Base-by-base conservation (phyloP, 139 green algal genomes). In the Volvox africanus region DNA sequence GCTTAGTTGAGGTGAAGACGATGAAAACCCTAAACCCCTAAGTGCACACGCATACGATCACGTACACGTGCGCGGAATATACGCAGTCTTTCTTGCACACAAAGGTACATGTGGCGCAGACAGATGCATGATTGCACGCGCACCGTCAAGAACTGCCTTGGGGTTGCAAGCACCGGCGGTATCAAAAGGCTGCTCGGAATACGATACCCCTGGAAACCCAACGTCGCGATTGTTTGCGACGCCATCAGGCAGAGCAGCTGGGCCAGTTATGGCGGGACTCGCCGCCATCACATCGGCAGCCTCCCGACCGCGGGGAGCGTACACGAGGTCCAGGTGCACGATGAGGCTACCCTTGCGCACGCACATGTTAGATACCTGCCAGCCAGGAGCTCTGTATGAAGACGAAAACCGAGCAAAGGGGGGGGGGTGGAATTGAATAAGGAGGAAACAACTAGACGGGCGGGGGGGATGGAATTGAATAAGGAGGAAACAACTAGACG, bases 301-400 rank as follows among this genome's bases (percentile, higher is more conserved):
- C 77, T 21, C 33, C 0, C 37, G 11, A 55, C 5, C 44, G 44
- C 44, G 44, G n/a, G 78, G 78, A 24, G 22, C 37, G 80, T 86
- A 86, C 50, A 87, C 81, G 18, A 87, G 61, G 81, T 87, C 81
- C 81, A 87, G 61, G 81, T 87, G 81, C 81, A 87, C 81, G 81
- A 87, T 87, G 61, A 87, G 81, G 30, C 28, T 61, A 21, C 81
- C 81, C 55, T 76, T 75, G 81, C 81, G 81, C 30, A 87, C 81
- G 35, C 81, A 87, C 26, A n/a, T 55, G 55, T 24, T n/a, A 20
- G 30, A 55, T 28, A 87, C n/a, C 81, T 87, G 81, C 81, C 81
- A 87, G 81, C 81, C 81, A 61, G 81, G 81, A 21, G 81, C 81
- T 12, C 81, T 87, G 81, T 13, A 73, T 73, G 65, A 73, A 73